Evolutionary conservation across 2,329 filamentous ascomycete genomes (phyloP).

Genomic region (Pseudogymnoascus sp.): DNA sequence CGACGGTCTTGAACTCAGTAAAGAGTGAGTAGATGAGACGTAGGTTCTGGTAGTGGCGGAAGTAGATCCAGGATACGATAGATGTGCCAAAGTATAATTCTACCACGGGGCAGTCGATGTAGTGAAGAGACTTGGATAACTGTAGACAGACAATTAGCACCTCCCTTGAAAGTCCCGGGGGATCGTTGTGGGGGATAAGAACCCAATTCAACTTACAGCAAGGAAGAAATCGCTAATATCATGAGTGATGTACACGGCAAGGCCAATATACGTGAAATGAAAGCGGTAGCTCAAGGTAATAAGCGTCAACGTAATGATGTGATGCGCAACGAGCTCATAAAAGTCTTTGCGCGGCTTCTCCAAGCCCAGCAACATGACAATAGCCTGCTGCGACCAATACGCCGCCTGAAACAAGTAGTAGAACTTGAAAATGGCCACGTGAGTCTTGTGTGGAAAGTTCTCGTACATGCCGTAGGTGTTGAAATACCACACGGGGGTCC

Average conservation of each 20-base stretch:
- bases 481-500: slow-evolving; percentile 93
- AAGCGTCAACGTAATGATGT: slow-evolving; percentile 78
- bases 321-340: slow-evolving; percentile 84
- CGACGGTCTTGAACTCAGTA: slow-evolving; percentile 62
- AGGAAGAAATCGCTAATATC: slow-evolving; percentile 95
- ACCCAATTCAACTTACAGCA: slow-evolving; percentile 52
- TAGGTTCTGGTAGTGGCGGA: slow-evolving; percentile 75
- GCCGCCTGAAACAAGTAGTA: slow-evolving; percentile 93
- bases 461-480: slow-evolving; percentile 88
- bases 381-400: slow-evolving; percentile 92
- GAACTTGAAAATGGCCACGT: slow-evolving; percentile 78
- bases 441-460: slow-evolving; percentile 72
- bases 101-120: slow-evolving; percentile 50
- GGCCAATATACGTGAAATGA: slow-evolving; percentile 91
- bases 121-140: slow-evolving; percentile 89
- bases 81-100: slow-evolving; percentile 74
- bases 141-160: slow-evolving; percentile 28
- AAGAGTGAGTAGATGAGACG: slow-evolving; percentile 65
- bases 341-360: slow-evolving; percentile 95
- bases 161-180: background rate
- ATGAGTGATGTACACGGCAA: slow-evolving; percentile 90
- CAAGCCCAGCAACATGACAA: slow-evolving; percentile 76
- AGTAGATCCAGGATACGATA: slow-evolving; percentile 75
- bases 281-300: slow-evolving; percentile 87
- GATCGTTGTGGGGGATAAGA: background rate